Evolutionary conservation across 192 early-diverging fungal genomes (phyloP).

Genomic region (Dissophora globulifera): DNA sequence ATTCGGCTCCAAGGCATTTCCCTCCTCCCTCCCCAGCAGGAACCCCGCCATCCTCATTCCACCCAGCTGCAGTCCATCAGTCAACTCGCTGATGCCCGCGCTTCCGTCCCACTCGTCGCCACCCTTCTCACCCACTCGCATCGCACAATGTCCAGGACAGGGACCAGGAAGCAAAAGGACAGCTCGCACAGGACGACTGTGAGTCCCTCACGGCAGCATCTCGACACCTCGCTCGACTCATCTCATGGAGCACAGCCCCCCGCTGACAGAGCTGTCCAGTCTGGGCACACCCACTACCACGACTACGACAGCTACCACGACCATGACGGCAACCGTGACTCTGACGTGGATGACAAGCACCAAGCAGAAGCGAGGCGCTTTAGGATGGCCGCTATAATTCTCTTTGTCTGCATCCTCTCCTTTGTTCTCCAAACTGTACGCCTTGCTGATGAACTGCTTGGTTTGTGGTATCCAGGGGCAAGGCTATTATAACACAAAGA

Average conservation of each 20-base stretch:
- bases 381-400: slow-evolving; percentile 45
- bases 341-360: background rate
- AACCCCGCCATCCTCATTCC: slow-evolving; percentile 7
- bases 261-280: slow-evolving; percentile 13
- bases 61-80: slow-evolving; percentile 1
- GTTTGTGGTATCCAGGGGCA: background rate
- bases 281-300: too few species aligned
- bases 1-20: too few species aligned
- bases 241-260: background rate
- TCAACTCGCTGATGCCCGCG: background rate
- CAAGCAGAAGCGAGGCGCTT: slow-evolving; percentile 9
- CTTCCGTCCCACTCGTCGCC: background rate
- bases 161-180: slow-evolving; percentile 13
- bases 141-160: slow-evolving; percentile 19
- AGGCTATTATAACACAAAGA: too few species aligned
- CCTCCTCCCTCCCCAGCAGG: too few species aligned
- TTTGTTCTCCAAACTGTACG: slow-evolving; percentile 64
- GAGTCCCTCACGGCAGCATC: background rate
- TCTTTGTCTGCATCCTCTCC: slow-evolving; percentile 57
- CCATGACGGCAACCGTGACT: background rate
- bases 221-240: slow-evolving; percentile 1
- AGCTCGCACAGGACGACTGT: background rate
- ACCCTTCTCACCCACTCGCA: background rate
- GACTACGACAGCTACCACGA: background rate
- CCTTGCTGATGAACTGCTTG: background rate